phyloP scores from a whole-genome alignment of 371 early-diverging fungal genomes.

The Blakeslea trispora region DNA sequence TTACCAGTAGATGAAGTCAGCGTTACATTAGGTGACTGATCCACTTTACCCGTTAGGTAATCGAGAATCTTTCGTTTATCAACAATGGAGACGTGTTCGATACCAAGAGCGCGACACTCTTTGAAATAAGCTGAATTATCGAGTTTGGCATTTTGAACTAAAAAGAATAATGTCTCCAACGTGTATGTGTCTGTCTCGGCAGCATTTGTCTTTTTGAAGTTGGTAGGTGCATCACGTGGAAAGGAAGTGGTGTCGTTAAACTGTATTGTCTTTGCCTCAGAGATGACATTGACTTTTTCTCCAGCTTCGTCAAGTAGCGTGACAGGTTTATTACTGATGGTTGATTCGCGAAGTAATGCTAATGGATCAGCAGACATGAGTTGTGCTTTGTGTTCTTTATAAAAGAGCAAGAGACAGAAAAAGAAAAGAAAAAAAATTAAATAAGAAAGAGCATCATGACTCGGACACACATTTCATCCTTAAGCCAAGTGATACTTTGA shows the following conservation, averaged over 20 bases:
- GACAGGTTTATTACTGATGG: conserved; percentile 56
- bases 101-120: conserved; percentile 59
- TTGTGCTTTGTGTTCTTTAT: too few relatives aligned
- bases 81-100: conserved; percentile 72
- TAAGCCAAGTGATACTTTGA: too few relatives aligned
- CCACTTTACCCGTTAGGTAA: conserved; percentile 72
- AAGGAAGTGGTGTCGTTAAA: conserved; percentile 54
- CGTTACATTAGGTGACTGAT: conserved; percentile 49
- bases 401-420: conserved; percentile 2
- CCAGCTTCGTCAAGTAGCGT: conserved; percentile 49
- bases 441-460: too few relatives aligned
- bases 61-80: conserved; percentile 73
- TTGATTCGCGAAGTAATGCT: conserved; percentile 63
- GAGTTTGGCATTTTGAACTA: conserved; percentile 62
- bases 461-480: too few relatives aligned
- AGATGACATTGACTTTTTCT: conserved; percentile 51
- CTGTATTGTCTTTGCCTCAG: conserved; percentile 57
- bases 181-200: conserved; percentile 65
- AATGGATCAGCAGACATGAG: conserved; percentile 45
- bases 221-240: conserved; percentile 61
- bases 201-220: conserved; percentile 55
- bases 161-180: conserved; percentile 77
- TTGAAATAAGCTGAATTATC: conserved; percentile 77
- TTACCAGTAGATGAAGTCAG: conserved; percentile 13
- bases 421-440: too few relatives aligned